phyloP scores from a whole-genome alignment of 2,329 filamentous ascomycete genomes.

The Scopulariopsis brevicaulis region DNA sequence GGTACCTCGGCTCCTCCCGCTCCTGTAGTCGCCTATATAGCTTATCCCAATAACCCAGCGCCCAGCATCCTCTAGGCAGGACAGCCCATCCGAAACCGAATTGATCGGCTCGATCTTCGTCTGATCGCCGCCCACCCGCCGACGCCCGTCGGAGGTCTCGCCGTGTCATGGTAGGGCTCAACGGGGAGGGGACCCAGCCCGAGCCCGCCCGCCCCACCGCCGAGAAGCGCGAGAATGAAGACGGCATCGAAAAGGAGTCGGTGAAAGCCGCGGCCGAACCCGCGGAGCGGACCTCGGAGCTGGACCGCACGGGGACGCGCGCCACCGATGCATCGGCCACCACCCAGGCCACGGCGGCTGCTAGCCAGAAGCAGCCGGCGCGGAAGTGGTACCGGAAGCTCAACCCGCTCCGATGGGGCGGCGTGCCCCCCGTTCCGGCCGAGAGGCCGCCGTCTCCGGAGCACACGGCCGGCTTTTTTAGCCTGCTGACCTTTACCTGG shows the following conservation, averaged over 20 bases:
- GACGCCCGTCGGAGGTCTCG: neutral
- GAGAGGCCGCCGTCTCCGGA: slow-evolving; percentile 51
- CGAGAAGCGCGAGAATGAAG: slow-evolving; percentile 3
- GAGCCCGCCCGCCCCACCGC: slow-evolving; percentile 6
- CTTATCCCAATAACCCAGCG: too few relatives aligned
- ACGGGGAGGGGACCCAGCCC: neutral
- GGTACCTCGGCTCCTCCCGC: too few relatives aligned
- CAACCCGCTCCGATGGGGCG: slow-evolving; percentile 52
- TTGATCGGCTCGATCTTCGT: neutral
- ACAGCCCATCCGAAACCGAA: neutral
- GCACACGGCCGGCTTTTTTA: slow-evolving; percentile 62
- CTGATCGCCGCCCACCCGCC: neutral
- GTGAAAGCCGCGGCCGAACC: slow-evolving; percentile 5
- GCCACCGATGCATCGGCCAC: slow-evolving; percentile 40
- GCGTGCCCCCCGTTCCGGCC: slow-evolving; percentile 41
- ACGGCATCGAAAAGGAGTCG: slow-evolving; percentile 4
- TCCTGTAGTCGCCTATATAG: too few relatives aligned
- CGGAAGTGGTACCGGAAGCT: slow-evolving; percentile 53
- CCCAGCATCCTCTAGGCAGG: too few relatives aligned
- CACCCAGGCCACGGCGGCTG: slow-evolving; percentile 25
- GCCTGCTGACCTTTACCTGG: slow-evolving; percentile 75
- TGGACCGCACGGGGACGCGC: slow-evolving; percentile 35
- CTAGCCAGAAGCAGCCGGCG: slow-evolving; percentile 17
- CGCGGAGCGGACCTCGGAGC: slow-evolving; percentile 1
- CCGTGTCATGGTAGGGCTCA: slow-evolving; percentile 1